phyloP scores from a whole-genome alignment of 2,329 filamentous ascomycete species.

The Microdochium bolleyi region DNA sequence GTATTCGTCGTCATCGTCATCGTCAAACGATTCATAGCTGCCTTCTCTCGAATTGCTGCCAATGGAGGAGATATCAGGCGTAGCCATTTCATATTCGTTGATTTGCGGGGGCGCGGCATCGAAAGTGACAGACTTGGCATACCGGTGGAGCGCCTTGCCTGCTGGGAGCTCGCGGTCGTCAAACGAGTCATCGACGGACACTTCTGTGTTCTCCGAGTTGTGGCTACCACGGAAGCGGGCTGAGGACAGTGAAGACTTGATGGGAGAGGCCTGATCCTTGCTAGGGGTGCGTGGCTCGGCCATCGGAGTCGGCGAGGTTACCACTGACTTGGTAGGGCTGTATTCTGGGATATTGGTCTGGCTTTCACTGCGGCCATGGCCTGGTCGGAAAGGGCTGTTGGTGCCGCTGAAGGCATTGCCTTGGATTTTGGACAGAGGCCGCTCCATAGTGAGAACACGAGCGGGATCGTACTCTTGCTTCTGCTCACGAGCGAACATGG shows the following conservation, averaged over 20 bases:
- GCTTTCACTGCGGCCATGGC: slow-evolving; percentile 47
- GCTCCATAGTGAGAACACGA: slow-evolving; percentile 68
- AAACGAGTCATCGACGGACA: slow-evolving; percentile 57
- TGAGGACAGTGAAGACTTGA: slow-evolving; percentile 79
- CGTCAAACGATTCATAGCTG: slow-evolving; percentile 81
- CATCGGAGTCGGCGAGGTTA: slow-evolving; percentile 17
- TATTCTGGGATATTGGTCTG: slow-evolving; percentile 51
- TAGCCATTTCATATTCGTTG: slow-evolving; percentile 98
- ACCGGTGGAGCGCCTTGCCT: slow-evolving; percentile 65
- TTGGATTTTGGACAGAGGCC: slow-evolving; percentile 71
- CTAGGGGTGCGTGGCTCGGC: slow-evolving; percentile 45
- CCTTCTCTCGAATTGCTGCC: slow-evolving; percentile 86
- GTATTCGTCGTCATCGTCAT: slow-evolving; percentile 63
- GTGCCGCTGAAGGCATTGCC: slow-evolving; percentile 60
- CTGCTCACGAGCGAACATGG: slow-evolving; percentile 88
- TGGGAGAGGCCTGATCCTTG: slow-evolving; percentile 69
- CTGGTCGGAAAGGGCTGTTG: slow-evolving; percentile 42
- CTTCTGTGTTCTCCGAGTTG: slow-evolving; percentile 60
- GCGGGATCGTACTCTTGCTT: slow-evolving; percentile 89
- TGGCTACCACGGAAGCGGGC: slow-evolving; percentile 59
- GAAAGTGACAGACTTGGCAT: slow-evolving; percentile 96
- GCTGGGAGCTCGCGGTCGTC: slow-evolving; percentile 53
- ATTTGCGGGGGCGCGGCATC: slow-evolving; percentile 88
- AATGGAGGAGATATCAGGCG: slow-evolving; percentile 88
- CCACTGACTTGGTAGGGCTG: slow-evolving; percentile 43